phyloP scores from a whole-genome alignment of 2,329 filamentous ascomycete genomes.

The Diaporthe ampelina region DNA sequence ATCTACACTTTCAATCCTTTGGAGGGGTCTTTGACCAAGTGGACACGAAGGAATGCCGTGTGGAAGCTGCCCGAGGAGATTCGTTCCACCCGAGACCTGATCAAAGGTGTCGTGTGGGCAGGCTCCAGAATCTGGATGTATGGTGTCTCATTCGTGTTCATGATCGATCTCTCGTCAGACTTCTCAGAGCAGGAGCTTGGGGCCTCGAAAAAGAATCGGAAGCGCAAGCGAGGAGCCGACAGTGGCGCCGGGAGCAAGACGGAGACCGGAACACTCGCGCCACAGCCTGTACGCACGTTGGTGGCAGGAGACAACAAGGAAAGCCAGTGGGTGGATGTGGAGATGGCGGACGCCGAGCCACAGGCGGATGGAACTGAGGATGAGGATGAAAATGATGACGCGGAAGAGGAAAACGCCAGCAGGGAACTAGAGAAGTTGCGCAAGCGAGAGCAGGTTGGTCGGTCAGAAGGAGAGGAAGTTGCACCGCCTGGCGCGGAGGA shows the following conservation, averaged over 20 bases:
- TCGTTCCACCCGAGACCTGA: conserved; percentile 80
- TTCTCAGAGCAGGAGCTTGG: conserved; percentile 60
- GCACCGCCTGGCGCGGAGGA: conserved; percentile 43
- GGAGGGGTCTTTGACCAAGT: conserved; percentile 83
- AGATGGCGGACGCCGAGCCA: conserved; percentile 50
- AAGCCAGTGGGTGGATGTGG: conserved; percentile 53
- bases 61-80: conserved; percentile 81
- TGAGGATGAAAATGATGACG: conserved; percentile 58
- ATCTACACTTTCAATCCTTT: conserved; percentile 85
- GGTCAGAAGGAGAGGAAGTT: conserved; percentile 51
- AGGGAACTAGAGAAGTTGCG: conserved; percentile 49
- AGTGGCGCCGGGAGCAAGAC: conserved; percentile 69
- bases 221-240: conserved; percentile 68
- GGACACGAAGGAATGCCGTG: conserved; percentile 88
- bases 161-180: conserved; percentile 87
- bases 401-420: conserved; percentile 53
- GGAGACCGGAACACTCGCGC: conserved; percentile 59
- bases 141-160: conserved; percentile 87
- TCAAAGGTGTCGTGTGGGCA: conserved; percentile 90
- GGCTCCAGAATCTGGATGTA: conserved; percentile 86
- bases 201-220: conserved; percentile 56
- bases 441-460: conserved; percentile 55
- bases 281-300: conserved; percentile 58
- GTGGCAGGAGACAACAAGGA: conserved; percentile 55
- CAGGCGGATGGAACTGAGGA: conserved; percentile 50